Base-by-base conservation (phyloP, 495 filamentous ascomycete species). In the Penicillium manginii region DNA sequence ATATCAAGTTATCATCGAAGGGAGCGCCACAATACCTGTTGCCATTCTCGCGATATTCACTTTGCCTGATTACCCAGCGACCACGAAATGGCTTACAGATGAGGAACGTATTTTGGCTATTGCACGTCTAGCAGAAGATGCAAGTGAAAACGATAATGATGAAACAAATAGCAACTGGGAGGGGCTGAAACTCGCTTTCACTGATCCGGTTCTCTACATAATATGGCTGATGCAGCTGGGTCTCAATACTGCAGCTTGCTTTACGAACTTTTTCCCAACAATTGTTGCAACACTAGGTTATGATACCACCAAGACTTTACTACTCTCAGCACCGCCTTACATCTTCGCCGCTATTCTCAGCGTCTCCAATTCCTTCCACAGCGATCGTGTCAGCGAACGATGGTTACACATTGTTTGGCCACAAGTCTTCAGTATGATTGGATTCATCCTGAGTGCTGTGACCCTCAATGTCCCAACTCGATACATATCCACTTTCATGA, bases 181-280 rank as follows among this genome's bases (percentile, higher is more conserved):
- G 9, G 77, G 79, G 23, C 62, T 78, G 42, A 74, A 76, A 62
- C 63, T 77, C 19, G 74, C 76, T 10, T 67, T 80, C 40, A 56
- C 58, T 0, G 79, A 82, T 48, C 66, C 69, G 33, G 76, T 73
- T 47, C 69, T 71, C 19, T 78, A 76, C 54, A 54, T 78, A 31
- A 65, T 78, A 32, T 68, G 70, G 32, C 23, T 78, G 29, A 69
- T 69, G 33, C 75, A 76, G 60, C 70, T 77, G 57, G 65, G 67
- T 57, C 70, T 77, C 21, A 72, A 66, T 21, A 74, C 68, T 15
- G 62, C 75, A 2, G 69, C 72, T 10, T 72, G 72, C 10, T 76
- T 76, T 58, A 72, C 75, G 51, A 77, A 75, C 62, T 78, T 77
- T 61, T 81, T 79, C 67, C 77, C 75, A 1, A 77, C 75, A 4